Base-by-base conservation (phyloP, 305 asterid species). In the Caryopteris hybrid region DNA sequence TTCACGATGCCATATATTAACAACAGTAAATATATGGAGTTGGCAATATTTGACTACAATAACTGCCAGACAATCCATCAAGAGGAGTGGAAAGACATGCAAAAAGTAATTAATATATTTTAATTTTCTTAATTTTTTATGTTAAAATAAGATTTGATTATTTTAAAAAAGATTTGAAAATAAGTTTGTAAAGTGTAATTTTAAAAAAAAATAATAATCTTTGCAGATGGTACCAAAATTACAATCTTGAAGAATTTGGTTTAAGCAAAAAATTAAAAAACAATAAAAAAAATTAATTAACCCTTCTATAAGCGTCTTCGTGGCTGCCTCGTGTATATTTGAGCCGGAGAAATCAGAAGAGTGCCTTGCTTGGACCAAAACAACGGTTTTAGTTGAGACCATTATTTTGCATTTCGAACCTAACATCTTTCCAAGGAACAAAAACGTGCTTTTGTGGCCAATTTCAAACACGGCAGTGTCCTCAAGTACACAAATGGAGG, bases 281-380 rank as follows among this genome's bases (percentile, higher is more conserved):
- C n/a, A n/a, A n/a, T n/a, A n/a, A n/a, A n/a, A n/a, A n/a, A n/a
- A n/a, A n/a, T n/a, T n/a, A n/a, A n/a, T n/a, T n/a, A 68, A 80
- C 60, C 29, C 77, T 81, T 42, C 43, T 91, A 4, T 12, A 41
- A 3, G 66, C 73, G 0, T 94, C 68, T 84, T 75, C 66, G 29
- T 79, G 16, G 92, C 94, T 0, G 85, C 93, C 0, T 85, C 99
- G 0, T 76, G 79, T 34, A 34, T 80, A 7, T 94, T 78, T 36
- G 96, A 87, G 75, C 92, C 96, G 0, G 89, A 89, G 52, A 83
- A 74, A 58, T 81, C 89, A 0, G 61, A 60, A 14, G 82, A 71
- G 78, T 80, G 99, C 2, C 71, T 84, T 6, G 86, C 89, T 1
- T 94, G 98, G 97, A 84, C 92, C 2, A 91, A 94, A 78, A 94